Percentiles rank a stretch among this genome's conserved stretches.
Conservation (phyloP, 2,329 filamentous ascomycete genomes). For the Colletotrichum sp. region DNA sequence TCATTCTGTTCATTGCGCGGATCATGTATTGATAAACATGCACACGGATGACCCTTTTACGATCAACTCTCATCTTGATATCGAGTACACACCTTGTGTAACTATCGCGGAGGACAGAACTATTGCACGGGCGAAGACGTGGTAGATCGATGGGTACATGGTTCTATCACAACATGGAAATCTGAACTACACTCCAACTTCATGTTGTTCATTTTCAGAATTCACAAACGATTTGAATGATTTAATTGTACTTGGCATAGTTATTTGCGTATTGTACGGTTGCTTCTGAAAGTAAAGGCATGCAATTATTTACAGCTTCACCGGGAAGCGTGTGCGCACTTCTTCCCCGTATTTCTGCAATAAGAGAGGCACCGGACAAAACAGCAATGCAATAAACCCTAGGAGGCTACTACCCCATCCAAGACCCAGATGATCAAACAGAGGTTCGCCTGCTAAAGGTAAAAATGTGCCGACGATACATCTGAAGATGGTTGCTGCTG, state of each 20-base stretch:
- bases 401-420: background rate
- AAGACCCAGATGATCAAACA: background rate
- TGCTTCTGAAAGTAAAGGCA: background rate
- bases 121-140: background rate
- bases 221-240: fast-evolving
- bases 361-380: background rate
- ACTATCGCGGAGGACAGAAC: background rate
- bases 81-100: background rate
- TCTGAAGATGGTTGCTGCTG: background rate
- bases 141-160: background rate
- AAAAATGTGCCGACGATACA: background rate
- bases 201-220: background rate
- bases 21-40: background rate
- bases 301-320: background rate
- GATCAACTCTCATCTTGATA: background rate
- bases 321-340: background rate
- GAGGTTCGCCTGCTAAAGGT: background rate
- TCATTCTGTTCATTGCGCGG: background rate
- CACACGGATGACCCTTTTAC: background rate
- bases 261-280: background rate
- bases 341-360: background rate
- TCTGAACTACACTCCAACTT: background rate
- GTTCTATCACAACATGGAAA: background rate
- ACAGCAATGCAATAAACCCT: background rate
- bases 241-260: background rate